phyloP scores from a whole-genome alignment of 2,329 filamentous ascomycete species.

The Talaromyces sp. region DNA sequence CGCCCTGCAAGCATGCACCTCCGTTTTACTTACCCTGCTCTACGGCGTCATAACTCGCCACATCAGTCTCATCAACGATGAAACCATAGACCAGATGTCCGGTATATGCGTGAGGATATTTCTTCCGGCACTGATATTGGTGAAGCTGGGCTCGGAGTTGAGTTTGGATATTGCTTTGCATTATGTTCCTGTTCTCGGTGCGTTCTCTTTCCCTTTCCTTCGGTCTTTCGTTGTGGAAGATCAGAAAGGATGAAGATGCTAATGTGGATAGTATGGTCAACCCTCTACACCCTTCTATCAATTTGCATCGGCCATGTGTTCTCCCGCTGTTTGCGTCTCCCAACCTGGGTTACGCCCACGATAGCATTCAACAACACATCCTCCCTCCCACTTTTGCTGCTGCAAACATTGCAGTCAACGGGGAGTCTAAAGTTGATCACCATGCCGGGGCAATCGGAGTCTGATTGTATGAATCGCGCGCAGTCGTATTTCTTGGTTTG shows the following conservation, averaged over 20 bases:
- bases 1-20: conserved; percentile 54
- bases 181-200: conserved; percentile 50
- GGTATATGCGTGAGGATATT: conserved; percentile 53
- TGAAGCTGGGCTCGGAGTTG: conserved; percentile 53
- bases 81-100: conserved; percentile 52
- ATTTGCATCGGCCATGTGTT: conserved; percentile 46
- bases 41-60: conserved; percentile 53
- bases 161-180: conserved; percentile 45
- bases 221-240: too few species aligned
- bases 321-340: conserved; percentile 48
- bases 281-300: conserved; percentile 50
- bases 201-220: not conserved
- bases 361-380: conserved; percentile 59
- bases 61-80: conserved; percentile 47
- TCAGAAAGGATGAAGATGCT: not conserved
- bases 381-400: conserved; percentile 51
- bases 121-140: conserved; percentile 52
- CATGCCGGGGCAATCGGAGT: conserved; percentile 41
- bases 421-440: conserved; percentile 55
- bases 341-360: conserved; percentile 53
- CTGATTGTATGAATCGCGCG: conserved; percentile 54
- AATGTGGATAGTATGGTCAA: conserved; percentile 45
- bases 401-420: conserved; percentile 53
- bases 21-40: conserved; percentile 53
- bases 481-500: conserved; percentile 66